A percentile compares a stretch with the other conserved stretches of the same genome.
phyloP scores from a whole-genome alignment of 2,329 filamentous ascomycete genomes.

The Nannizziopsis barbatae region DNA sequence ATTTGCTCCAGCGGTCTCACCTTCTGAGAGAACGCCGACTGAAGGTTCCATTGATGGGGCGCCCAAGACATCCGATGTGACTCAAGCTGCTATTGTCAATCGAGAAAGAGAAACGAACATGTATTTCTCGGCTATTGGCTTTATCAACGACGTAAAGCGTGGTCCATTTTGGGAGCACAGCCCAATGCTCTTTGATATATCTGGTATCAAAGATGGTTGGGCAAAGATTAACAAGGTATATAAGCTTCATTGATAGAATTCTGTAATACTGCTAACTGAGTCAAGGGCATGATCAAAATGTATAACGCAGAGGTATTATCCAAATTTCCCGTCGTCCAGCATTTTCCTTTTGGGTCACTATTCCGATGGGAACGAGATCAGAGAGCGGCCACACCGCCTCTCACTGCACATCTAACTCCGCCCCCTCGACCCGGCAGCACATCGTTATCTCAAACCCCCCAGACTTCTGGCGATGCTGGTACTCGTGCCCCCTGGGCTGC shows the following conservation, averaged over 20 bases:
- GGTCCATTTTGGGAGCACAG: constrained; percentile 97
- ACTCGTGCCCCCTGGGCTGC: constrained; percentile 29
- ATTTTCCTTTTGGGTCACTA: constrained; percentile 75
- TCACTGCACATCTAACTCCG: constrained; percentile 44
- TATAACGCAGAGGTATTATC: constrained; percentile 92
- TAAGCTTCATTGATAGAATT: not conserved
- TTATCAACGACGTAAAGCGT: constrained; percentile 94
- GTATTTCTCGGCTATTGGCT: constrained; percentile 92
- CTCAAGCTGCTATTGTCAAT: constrained; percentile 53
- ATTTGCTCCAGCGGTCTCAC: constrained; percentile 61
- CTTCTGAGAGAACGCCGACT: constrained; percentile 53
- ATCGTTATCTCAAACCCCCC: constrained; percentile 9
- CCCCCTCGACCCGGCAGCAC: constrained; percentile 5
- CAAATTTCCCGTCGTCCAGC: constrained; percentile 97
- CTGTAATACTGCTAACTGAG: not conserved
- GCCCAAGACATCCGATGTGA: constrained; percentile 60
- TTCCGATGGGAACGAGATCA: constrained; percentile 65
- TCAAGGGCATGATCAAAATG: constrained; percentile 95
- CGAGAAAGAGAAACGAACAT: constrained; percentile 58
- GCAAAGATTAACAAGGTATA: constrained; percentile 85
- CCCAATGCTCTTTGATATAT: constrained; percentile 87
- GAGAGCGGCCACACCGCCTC: constrained; percentile 40
- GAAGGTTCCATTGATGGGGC: constrained; percentile 66
- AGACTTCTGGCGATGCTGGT: constrained; percentile 18
- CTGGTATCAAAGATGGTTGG: constrained; percentile 85